phyloP scores from a whole-genome alignment of 208 protist species.

The Willaertia magna region DNA sequence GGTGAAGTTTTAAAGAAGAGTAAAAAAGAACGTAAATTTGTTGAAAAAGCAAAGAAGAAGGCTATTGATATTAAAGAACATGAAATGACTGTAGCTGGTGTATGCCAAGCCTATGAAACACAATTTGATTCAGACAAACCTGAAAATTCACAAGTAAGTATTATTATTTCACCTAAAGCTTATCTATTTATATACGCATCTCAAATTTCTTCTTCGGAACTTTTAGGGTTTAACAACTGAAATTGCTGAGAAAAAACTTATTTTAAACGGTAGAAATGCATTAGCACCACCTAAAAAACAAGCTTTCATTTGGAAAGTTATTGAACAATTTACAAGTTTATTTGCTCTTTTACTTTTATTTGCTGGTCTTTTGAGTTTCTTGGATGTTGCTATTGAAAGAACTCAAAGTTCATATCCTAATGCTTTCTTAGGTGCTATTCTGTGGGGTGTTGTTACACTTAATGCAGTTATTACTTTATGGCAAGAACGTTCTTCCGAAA shows the following conservation, averaged over 20 bases:
- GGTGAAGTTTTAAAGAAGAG: neutral
- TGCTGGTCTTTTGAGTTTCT: slow-evolving; percentile 34
- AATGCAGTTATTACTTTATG: slow-evolving; percentile 46
- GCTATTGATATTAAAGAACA: neutral
- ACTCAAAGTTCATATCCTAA: neutral
- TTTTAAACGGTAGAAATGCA: slow-evolving; percentile 35
- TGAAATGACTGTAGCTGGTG: neutral
- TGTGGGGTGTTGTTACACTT: slow-evolving; percentile 46
- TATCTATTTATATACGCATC: too few species aligned
- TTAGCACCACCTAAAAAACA: slow-evolving; percentile 46
- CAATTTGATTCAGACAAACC: neutral
- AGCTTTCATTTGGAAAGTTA: slow-evolving; percentile 42
- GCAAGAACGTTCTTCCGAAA: slow-evolving; percentile 39
- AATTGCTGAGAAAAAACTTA: slow-evolving; percentile 20
- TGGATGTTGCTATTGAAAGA: slow-evolving; percentile 29
- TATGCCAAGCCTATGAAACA: neutral
- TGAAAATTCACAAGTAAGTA: neutral
- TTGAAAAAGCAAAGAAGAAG: neutral
- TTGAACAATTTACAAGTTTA: slow-evolving; percentile 33
- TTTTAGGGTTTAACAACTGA: slow-evolving; percentile 17
- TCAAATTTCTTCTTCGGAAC: neutral
- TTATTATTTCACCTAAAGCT: too few species aligned
- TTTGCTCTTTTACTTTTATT: slow-evolving; percentile 42
- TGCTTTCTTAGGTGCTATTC: slow-evolving; percentile 34
- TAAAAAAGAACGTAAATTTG: too few species aligned